Evolutionary conservation across 1,284 basidiomycete genomes (phyloP), one percentile per base, ranked within the genome.

Genomic region (Austroboletus novae-zelandiae): DNA sequence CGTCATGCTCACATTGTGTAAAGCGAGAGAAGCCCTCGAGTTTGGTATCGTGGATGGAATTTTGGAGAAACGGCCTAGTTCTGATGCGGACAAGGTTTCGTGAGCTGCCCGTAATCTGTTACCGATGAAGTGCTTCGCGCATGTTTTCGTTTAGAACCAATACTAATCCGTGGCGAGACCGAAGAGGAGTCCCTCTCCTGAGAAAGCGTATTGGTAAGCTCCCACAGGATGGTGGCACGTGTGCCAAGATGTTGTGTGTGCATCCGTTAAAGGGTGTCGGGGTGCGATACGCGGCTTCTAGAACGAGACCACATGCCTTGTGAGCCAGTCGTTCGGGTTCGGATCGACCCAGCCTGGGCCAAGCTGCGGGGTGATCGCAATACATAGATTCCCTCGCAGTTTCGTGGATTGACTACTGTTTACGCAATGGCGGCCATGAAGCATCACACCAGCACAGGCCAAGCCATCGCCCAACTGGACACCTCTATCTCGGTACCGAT

Each of bases 21-120:
- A 65, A 90, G 89, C 93, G 5, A 80, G 86, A 65, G 89, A 94
- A 74, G 91, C 93, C 14, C 74, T 92, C 58, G 79, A 84, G 40
- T 96, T 96, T 70, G 93, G 94, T 27, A 89, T 97, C 53, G 88
- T 96, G 39, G 94, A 97, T 71, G 86, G 85, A 45, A 91, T 96
- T 56, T 77, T 96, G 45, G 84, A 90, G 70, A 85, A 78, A 64
- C 74, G 86, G 52, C 86, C 86, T 43, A 66, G 64, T 56, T 66
- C 73, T 45, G 71, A 72, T 43, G 45, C 59, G 48, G 69, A 71
- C 53, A 55, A 64, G 35, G 57, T 54, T 60, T 54, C 61, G 50
- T 65, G 52, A 67, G 13, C 41, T 18, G 10, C 40, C 29, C 39
- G 17, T 52, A 46, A 49, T 45, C 40, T 47, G 36, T 51, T 23